Evolutionary conservation across 2,329 filamentous ascomycete genomes (phyloP).

Genomic region (Madurella fahalii): DNA sequence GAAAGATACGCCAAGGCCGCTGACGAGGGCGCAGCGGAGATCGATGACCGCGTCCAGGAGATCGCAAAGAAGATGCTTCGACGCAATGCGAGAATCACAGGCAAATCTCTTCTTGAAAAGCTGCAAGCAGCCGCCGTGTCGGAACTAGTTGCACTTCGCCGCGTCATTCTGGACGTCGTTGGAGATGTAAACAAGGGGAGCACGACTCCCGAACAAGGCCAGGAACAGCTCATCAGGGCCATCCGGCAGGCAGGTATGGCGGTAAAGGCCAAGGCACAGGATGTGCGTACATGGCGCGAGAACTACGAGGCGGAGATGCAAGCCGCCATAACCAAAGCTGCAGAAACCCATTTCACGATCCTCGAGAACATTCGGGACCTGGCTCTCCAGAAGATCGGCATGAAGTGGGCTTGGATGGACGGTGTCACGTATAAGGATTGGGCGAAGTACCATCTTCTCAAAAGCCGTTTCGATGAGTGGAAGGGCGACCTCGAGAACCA

Average conservation of each 20-base stretch:
- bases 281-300: slow-evolving; percentile 71
- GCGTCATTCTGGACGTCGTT: slow-evolving; percentile 59
- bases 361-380: slow-evolving; percentile 78
- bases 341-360: slow-evolving; percentile 77
- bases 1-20: slow-evolving; percentile 81
- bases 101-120: slow-evolving; percentile 61
- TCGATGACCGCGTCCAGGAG: slow-evolving; percentile 65
- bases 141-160: slow-evolving; percentile 63
- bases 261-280: slow-evolving; percentile 74
- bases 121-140: slow-evolving; percentile 64
- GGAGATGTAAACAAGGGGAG: slow-evolving; percentile 48
- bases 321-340: slow-evolving; percentile 63
- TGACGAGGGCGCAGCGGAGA: slow-evolving; percentile 71
- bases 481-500: slow-evolving; percentile 74
- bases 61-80: slow-evolving; percentile 54
- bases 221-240: slow-evolving; percentile 41
- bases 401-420: slow-evolving; percentile 94
- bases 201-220: slow-evolving; percentile 31
- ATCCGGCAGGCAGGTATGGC: slow-evolving; percentile 65
- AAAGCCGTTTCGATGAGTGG: slow-evolving; percentile 79
- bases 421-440: slow-evolving; percentile 96
- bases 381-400: slow-evolving; percentile 85
- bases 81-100: slow-evolving; percentile 61
- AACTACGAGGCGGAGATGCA: slow-evolving; percentile 67
- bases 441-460: slow-evolving; percentile 89